These are phyloP conservation scores for Tothia fuscella DNA, from an alignment of 2,329 filamentous ascomycete species.

Conservation along the genomic window DNA sequence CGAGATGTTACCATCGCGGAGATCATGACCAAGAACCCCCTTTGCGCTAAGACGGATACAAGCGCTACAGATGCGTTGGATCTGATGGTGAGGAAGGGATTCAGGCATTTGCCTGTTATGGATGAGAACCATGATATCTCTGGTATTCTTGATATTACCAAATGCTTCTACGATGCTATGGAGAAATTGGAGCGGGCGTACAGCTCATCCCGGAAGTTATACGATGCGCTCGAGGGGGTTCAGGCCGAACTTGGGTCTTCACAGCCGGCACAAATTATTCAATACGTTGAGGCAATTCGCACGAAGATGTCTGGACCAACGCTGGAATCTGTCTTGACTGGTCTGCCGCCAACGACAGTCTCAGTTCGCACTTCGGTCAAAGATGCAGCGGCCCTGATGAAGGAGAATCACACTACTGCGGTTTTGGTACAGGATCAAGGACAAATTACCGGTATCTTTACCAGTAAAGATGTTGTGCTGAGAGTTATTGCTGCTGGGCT, in stretches of 20 bases:
- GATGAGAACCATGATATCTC: constrained; percentile 99
- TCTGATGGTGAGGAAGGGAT: constrained; percentile 96
- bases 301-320: constrained; percentile 97
- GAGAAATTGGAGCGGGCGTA: constrained; percentile 98
- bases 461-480: constrained; percentile 96
- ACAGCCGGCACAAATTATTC: constrained; percentile 96
- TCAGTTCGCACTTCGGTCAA: constrained; percentile 93
- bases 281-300: constrained; percentile 92
- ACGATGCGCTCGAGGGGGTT: constrained; percentile 93
- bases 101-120: constrained; percentile 96
- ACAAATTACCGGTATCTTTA: constrained; percentile 97
- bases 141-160: constrained; percentile 95
- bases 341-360: constrained; percentile 83
- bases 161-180: constrained; percentile 99
- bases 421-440: constrained; percentile 94
- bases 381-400: constrained; percentile 92
- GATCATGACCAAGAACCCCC: constrained; percentile 99
- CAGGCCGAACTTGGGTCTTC: constrained; percentile 92
- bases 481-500: constrained; percentile 95
- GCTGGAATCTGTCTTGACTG: constrained; percentile 84
- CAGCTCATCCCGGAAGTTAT: constrained; percentile 92
- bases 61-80: constrained; percentile 96
- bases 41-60: constrained; percentile 93
- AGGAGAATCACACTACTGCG: constrained; percentile 96
- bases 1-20: constrained; percentile 86